These are phyloP conservation scores for Euphrasia arctica DNA, from an alignment of 305 asterid species.

Conservation along the genomic window DNA sequence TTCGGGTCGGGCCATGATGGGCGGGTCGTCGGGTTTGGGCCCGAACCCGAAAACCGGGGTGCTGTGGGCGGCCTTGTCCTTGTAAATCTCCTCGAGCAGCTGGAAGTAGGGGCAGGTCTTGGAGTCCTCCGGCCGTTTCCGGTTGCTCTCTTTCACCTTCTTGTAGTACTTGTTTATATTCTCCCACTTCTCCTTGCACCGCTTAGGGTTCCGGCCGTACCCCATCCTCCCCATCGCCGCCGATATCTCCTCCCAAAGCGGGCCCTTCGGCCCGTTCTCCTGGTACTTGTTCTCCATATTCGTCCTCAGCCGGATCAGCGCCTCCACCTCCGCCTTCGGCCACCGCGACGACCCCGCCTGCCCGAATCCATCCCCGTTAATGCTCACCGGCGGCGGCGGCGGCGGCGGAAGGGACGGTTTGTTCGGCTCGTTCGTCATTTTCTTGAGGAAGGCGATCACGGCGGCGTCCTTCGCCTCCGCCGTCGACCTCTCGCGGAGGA, in stretches of 20 bases:
- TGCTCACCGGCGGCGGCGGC: neutral
- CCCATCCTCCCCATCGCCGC: constrained; percentile 63
- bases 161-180: constrained; percentile 92
- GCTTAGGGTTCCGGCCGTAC: constrained; percentile 65
- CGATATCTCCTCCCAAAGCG: constrained; percentile 92
- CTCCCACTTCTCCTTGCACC: constrained; percentile 99
- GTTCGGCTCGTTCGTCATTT: constrained; percentile 49
- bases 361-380: constrained; percentile 36
- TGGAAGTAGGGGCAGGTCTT: constrained; percentile 93
- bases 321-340: constrained; percentile 88
- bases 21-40: constrained; percentile 34
- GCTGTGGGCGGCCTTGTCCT: constrained; percentile 40
- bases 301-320: constrained; percentile 66
- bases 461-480: constrained; percentile 63
- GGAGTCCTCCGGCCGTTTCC: constrained; percentile 77
- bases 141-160: constrained; percentile 83
- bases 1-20: constrained; percentile 92
- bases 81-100: constrained; percentile 81
- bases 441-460: constrained; percentile 61
- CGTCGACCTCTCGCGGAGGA: constrained; percentile 74
- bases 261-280: constrained; percentile 90
- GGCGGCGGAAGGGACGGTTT: constrained; percentile 22
- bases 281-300: constrained; percentile 72
- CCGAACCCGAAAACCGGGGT: neutral
- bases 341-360: constrained; percentile 67